Percentiles rank a stretch among this genome's conserved stretches.
These are phyloP conservation scores for Salvia splendens DNA, from an alignment of 257 asterid species.

Conservation along the genomic window DNA sequence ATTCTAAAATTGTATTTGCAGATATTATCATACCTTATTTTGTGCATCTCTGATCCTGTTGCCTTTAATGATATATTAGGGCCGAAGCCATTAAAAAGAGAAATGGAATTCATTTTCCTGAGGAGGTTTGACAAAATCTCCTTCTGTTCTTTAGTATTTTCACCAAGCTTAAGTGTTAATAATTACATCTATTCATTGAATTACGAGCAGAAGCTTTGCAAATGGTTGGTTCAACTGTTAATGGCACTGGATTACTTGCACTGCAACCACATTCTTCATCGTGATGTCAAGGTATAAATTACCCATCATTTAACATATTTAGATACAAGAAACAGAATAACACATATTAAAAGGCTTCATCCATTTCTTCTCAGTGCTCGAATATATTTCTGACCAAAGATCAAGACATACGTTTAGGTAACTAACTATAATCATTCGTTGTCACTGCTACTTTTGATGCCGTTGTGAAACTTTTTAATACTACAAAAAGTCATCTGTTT, in stretches of 20 bases:
- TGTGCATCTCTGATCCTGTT: slow-evolving; percentile 8
- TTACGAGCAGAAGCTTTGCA: slow-evolving; percentile 82
- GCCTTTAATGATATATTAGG: slow-evolving; percentile 49
- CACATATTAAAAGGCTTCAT: slow-evolving; percentile 17
- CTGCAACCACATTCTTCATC: slow-evolving; percentile 81
- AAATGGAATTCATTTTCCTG: slow-evolving; percentile 83
- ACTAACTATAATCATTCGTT: neutral
- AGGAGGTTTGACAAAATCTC: slow-evolving; percentile 62
- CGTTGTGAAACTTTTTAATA: neutral
- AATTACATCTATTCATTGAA: slow-evolving; percentile 30
- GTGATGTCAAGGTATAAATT: slow-evolving; percentile 85
- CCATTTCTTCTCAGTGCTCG: slow-evolving; percentile 70
- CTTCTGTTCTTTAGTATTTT: slow-evolving; percentile 2
- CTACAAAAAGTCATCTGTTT: neutral
- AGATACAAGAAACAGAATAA: slow-evolving; percentile 10
- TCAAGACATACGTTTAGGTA: slow-evolving; percentile 94
- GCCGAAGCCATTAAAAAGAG: slow-evolving; percentile 88
- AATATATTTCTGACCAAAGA: slow-evolving; percentile 92
- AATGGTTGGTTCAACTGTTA: slow-evolving; percentile 92
- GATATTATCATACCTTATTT: slow-evolving; percentile 7
- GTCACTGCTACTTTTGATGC: neutral
- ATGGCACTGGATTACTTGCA: slow-evolving; percentile 98
- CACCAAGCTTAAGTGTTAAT: slow-evolving; percentile 15
- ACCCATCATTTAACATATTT: neutral
- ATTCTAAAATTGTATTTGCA: neutral